Base-by-base conservation (phyloP, 2,329 filamentous ascomycete species). In the Purpureocillium lavendulum region DNA sequence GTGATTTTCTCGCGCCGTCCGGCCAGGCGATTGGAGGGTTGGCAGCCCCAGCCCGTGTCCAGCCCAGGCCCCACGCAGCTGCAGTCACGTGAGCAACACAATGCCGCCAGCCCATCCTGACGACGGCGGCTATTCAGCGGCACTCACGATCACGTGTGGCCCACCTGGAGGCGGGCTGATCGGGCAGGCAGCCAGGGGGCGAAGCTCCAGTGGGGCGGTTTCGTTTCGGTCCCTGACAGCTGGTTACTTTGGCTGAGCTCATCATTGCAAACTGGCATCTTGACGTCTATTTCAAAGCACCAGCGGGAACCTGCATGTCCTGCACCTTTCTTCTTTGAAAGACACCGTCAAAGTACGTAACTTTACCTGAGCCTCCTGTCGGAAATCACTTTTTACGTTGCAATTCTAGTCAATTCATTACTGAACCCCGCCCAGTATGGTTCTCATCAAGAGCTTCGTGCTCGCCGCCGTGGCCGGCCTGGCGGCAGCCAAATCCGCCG, bases 401-500 rank as follows among this genome's bases (percentile, higher is more conserved):
- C 6, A 26, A 5, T 10, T 28, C 30, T 24, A 31, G 30, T 33
- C 26, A 32, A 35, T 16, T 29, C 35, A 31, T 33, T 15, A 30
- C 35, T 30, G 43, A 40, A 39, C 29, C 34, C 46, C 39, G 40
- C 50, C 40, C 52, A 59, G 46, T 51, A 76, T 77, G 73, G 72
- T 77, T 54, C 62, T 75, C 41, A 50, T 81, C 50, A 79, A 77
- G 70, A 73, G 70, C 66, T 66, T 81, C 54, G 60, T 77, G 61
- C 62, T 80, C 60, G 65, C 70, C 49, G 69, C 71, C 45, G 62
- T 81, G 33, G 66, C 73, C 39, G 65, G 69, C 47, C 67, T 65
- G 24, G 77, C 73, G 42, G 70, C 77, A 44, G 82, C 85, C 54
- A 80, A 81, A 54, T 92, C 87, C 40, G 84, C 86, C 41, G 92